These are phyloP conservation scores for Castanea sativa DNA, from an alignment of 306 rosid genomes.

Conservation along the genomic window DNA sequence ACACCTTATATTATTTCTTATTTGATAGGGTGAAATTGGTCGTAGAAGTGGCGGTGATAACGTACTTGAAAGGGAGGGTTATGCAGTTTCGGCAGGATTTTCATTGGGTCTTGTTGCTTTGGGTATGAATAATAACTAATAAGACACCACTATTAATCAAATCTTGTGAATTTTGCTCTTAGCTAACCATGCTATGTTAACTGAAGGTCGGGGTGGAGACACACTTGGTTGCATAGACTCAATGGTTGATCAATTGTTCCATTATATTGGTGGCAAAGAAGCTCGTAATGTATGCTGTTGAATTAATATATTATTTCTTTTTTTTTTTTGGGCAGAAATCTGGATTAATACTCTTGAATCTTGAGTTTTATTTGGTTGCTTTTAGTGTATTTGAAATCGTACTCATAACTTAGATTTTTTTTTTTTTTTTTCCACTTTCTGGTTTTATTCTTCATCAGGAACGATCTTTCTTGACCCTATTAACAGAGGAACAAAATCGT, in stretches of 20 bases:
- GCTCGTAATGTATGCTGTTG: constrained; percentile 55
- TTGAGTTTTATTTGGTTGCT: background rate
- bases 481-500: constrained; percentile 67
- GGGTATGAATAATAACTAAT: constrained; percentile 45
- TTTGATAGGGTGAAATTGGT: constrained; percentile 82
- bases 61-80: constrained; percentile 98
- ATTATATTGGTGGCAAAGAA: constrained; percentile 81
- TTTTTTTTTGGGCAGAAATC: background rate
- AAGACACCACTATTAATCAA: constrained; percentile 10
- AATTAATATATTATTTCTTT: constrained; percentile 14
- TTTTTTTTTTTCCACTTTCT: constrained; percentile 12
- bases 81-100: constrained; percentile 97
- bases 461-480: constrained; percentile 47
- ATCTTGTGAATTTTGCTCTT: constrained; percentile 22
- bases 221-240: constrained; percentile 79
- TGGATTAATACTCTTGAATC: background rate
- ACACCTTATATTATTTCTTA: constrained; percentile 10
- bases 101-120: constrained; percentile 91
- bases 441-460: constrained; percentile 52
- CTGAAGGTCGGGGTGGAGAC: constrained; percentile 91
- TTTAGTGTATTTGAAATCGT: constrained; percentile 6
- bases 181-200: constrained; percentile 34
- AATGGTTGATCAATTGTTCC: constrained; percentile 73
- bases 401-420: constrained; percentile 20
- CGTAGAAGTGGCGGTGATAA: constrained; percentile 95